These are phyloP conservation scores for Pholiota molesta DNA, from an alignment of 768 basidiomycete species.

Conservation along the genomic window DNA sequence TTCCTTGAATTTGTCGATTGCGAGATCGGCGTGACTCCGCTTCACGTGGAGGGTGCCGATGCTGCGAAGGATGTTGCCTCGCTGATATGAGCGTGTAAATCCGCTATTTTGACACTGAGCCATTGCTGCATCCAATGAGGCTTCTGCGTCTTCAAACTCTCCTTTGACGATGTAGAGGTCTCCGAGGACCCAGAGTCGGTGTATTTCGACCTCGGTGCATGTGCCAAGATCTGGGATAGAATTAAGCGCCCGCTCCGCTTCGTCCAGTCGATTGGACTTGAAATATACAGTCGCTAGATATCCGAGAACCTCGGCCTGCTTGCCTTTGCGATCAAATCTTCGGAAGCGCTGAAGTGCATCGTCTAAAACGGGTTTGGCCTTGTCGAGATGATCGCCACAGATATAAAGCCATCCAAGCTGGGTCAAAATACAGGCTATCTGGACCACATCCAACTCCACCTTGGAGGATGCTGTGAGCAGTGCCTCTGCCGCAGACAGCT, in stretches of 20 bases:
- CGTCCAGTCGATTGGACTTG: background rate
- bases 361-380: background rate
- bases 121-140: background rate
- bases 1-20: background rate
- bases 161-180: background rate
- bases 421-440: background rate
- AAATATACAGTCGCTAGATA: background rate
- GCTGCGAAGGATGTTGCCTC: background rate
- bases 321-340: background rate
- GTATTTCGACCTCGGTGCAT: background rate
- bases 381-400: background rate
- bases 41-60: background rate
- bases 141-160: background rate
- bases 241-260: background rate
- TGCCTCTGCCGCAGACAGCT: background rate
- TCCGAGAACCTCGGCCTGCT: too few species aligned
- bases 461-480: background rate
- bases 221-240: background rate
- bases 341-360: background rate
- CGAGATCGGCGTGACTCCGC: background rate
- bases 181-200: background rate
- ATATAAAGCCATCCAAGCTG: background rate
- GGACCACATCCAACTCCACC: background rate
- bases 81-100: background rate
- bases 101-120: background rate